Percentiles rank a stretch among this genome's conserved stretches.
Conservation (phyloP, 2,329 filamentous ascomycete genomes). For the Dothideomycetidae sp. region DNA sequence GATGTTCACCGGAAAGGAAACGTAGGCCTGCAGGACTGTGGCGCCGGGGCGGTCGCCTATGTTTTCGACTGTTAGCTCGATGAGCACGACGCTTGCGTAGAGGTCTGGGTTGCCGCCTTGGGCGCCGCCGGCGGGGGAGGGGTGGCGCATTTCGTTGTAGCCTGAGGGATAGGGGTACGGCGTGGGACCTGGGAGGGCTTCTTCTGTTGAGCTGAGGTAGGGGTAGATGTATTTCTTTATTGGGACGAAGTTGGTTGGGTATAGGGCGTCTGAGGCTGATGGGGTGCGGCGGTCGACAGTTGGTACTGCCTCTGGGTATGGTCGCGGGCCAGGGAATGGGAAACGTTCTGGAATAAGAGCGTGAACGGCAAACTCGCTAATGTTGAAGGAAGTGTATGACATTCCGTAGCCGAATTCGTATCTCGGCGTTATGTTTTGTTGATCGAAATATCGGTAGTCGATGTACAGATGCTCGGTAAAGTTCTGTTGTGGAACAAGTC, state of each 20-base stretch:
- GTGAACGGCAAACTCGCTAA: constrained; percentile 5
- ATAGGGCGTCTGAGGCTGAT: constrained; percentile 41
- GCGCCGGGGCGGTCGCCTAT: constrained; percentile 41
- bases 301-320: constrained; percentile 35
- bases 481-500: constrained; percentile 61
- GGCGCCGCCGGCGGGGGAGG: constrained; percentile 53
- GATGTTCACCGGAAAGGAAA: constrained; percentile 28
- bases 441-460: constrained; percentile 84
- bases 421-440: constrained; percentile 54
- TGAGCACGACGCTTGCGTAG: constrained; percentile 41
- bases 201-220: constrained; percentile 43
- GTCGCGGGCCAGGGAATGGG: constrained; percentile 30
- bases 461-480: constrained; percentile 74
- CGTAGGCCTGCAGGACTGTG: constrained; percentile 44
- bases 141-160: constrained; percentile 36
- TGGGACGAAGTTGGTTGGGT: constrained; percentile 45
- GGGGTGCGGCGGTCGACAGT: constrained; percentile 43
- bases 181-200: constrained; percentile 27
- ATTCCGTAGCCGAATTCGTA: constrained; percentile 82
- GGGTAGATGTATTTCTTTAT: constrained; percentile 61
- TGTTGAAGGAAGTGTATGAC: constrained; percentile 50
- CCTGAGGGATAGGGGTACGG: constrained; percentile 41
- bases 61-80: constrained; percentile 44
- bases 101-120: constrained; percentile 54
- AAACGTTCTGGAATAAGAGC: constrained; percentile 15